Conservation (phyloP, 2,329 filamentous ascomycete species). For the Claviceps arundinis region DNA sequence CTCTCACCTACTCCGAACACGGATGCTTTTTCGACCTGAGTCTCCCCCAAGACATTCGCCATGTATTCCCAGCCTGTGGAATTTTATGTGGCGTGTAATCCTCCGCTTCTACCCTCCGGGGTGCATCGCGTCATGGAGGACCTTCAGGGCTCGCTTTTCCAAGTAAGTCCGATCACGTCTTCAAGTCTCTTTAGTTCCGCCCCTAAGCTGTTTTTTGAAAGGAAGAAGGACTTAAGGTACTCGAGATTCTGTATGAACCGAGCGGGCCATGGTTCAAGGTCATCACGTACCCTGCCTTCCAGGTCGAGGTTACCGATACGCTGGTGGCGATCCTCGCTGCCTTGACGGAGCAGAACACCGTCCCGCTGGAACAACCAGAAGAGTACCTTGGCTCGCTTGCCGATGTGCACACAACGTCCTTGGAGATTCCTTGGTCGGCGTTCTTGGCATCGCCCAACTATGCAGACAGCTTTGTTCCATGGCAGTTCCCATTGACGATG, state of each 20-base stretch:
- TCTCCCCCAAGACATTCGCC: not conserved
- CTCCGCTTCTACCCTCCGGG: conserved; percentile 18
- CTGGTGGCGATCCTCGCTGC: conserved; percentile 12
- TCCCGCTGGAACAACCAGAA: not conserved
- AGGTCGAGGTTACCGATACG: conserved; percentile 7
- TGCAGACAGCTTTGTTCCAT: not conserved
- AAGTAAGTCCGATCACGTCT: not conserved
- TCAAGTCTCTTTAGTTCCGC: not conserved
- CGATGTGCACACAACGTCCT: not conserved
- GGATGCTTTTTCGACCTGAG: no score
- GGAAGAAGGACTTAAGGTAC: conserved; percentile 4
- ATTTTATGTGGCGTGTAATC: conserved; percentile 22
- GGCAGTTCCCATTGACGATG: not conserved
- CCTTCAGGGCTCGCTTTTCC: not conserved
- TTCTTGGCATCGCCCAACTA: not conserved
- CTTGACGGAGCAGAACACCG: conserved; percentile 5
- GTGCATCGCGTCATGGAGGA: conserved; percentile 14
- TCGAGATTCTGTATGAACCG: conserved; percentile 24
- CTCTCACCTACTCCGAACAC: not conserved
- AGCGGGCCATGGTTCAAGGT: conserved; percentile 23
- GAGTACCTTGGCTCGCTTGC: not conserved
- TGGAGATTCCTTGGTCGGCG: not conserved
- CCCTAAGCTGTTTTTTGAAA: not conserved
- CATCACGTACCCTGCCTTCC: conserved; percentile 7
- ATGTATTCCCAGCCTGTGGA: conserved; percentile 8